Conservation (phyloP, 345 rosid species). For the Rhizophora mangle region DNA sequence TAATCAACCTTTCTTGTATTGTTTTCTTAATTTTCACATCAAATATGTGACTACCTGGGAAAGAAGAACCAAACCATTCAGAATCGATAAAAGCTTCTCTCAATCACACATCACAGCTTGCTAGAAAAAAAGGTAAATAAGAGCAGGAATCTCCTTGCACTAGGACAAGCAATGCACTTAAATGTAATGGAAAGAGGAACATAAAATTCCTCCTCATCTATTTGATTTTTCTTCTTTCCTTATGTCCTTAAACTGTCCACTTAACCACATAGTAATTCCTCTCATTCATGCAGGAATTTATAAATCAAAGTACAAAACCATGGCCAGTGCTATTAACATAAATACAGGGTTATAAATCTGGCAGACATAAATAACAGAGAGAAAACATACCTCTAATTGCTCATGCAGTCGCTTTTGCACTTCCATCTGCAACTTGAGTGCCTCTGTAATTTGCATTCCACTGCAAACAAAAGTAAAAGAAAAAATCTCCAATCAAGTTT, state of each 20-base stretch:
- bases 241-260: not conserved
- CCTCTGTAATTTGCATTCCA: constrained; percentile 99
- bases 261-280: not conserved
- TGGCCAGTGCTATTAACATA: too few relatives aligned
- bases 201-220: not conserved
- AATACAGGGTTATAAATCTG: too few relatives aligned
- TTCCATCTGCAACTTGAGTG: constrained; percentile 97
- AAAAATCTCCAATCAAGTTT: not conserved
- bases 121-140: not conserved
- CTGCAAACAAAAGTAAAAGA: constrained; percentile 41
- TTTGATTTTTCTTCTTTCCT: not conserved
- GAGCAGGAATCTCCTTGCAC: not conserved
- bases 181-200: not conserved
- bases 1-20: too few relatives aligned
- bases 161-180: not conserved
- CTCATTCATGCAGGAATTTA: not conserved
- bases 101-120: not conserved
- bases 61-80: too few relatives aligned
- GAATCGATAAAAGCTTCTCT: not conserved
- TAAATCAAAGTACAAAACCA: too few relatives aligned
- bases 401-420: constrained; percentile 96
- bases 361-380: constrained; percentile 7
- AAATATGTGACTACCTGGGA: too few relatives aligned
- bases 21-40: too few relatives aligned
- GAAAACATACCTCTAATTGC: constrained; percentile 83